phyloP scores from a whole-genome alignment of 2,329 filamentous ascomycete genomes.

The Neofusicoccum laricinum region DNA sequence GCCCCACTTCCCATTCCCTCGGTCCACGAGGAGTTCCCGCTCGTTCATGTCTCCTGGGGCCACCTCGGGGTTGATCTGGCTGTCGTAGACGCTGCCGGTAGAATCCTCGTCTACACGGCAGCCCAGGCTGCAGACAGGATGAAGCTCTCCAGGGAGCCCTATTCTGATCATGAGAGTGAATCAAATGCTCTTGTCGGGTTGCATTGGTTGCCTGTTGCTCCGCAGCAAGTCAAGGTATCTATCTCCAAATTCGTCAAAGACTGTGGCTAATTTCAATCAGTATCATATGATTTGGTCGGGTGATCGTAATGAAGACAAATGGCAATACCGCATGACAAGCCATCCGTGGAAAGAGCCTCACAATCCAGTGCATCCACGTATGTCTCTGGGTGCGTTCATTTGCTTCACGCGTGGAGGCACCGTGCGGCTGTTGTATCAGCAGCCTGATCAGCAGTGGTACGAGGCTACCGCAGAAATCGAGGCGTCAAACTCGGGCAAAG shows the following conservation, averaged over 20 bases:
- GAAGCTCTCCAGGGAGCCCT: slow-evolving; percentile 58
- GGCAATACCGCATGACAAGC: slow-evolving; percentile 67
- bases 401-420: slow-evolving; percentile 72
- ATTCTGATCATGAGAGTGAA: slow-evolving; percentile 70
- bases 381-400: slow-evolving; percentile 61
- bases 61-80: slow-evolving; percentile 75
- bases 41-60: slow-evolving; percentile 83
- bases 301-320: slow-evolving; percentile 47
- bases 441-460: slow-evolving; percentile 68
- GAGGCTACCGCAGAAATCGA: slow-evolving; percentile 74
- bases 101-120: slow-evolving; percentile 71
- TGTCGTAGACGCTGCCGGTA: slow-evolving; percentile 74
- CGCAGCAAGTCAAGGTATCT: slow-evolving; percentile 38
- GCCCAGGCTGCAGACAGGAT: slow-evolving; percentile 72
- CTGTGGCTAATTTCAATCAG: slow-evolving; percentile 22
- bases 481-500: slow-evolving; percentile 62
- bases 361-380: slow-evolving; percentile 56
- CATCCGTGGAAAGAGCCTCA: slow-evolving; percentile 67
- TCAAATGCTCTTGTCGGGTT: slow-evolving; percentile 75
- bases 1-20: slow-evolving; percentile 62
- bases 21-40: slow-evolving; percentile 60
- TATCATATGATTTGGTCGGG: slow-evolving; percentile 39
- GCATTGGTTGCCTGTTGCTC: slow-evolving; percentile 67
- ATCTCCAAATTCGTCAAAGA: background rate
- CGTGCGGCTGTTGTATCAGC: slow-evolving; percentile 74